A percentile compares a stretch with the other conserved stretches of the same genome.
Conservation (phyloP, 306 rosid genomes). For the Parietaria judaica region DNA sequence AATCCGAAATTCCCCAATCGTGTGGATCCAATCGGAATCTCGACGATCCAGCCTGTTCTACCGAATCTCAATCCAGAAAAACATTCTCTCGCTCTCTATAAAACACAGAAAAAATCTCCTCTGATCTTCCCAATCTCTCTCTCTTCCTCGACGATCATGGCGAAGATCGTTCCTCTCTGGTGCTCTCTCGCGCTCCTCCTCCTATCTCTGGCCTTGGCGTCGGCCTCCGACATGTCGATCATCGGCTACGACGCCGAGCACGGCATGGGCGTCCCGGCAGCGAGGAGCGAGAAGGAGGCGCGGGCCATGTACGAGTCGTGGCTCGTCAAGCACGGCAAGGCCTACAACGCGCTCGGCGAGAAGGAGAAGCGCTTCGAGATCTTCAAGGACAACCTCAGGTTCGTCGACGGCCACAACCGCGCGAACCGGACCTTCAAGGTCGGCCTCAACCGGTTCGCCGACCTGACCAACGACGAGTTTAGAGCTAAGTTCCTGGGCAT, state of each 20-base stretch:
- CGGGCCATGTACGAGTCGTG: conserved; percentile 49
- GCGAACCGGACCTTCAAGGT: conserved; percentile 28
- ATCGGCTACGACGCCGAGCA: conserved; percentile 48
- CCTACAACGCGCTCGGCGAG: conserved; percentile 63
- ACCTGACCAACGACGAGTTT: conserved; percentile 70
- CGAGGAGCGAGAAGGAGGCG: conserved; percentile 24
- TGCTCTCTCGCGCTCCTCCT: background rate
- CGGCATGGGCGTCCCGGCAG: conserved; percentile 12
- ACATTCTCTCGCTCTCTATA: background rate
- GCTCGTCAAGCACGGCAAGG: conserved; percentile 57
- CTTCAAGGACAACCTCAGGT: conserved; percentile 63
- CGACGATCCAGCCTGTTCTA: no score
- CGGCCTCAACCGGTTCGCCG: conserved; percentile 73
- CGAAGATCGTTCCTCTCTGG: background rate
- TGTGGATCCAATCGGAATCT: no score
- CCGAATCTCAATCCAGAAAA: no score
- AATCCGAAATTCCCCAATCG: no score
- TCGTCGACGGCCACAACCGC: conserved; percentile 43
- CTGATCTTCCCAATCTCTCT: background rate
- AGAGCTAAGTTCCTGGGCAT: conserved; percentile 39
- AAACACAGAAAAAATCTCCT: background rate
- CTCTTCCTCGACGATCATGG: background rate
- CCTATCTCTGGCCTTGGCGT: conserved; percentile 20
- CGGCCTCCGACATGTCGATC: conserved; percentile 69
- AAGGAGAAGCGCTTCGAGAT: conserved; percentile 50